Conservation (phyloP, 768 basidiomycete species). For the Sporobolomyces roseus region DNA sequence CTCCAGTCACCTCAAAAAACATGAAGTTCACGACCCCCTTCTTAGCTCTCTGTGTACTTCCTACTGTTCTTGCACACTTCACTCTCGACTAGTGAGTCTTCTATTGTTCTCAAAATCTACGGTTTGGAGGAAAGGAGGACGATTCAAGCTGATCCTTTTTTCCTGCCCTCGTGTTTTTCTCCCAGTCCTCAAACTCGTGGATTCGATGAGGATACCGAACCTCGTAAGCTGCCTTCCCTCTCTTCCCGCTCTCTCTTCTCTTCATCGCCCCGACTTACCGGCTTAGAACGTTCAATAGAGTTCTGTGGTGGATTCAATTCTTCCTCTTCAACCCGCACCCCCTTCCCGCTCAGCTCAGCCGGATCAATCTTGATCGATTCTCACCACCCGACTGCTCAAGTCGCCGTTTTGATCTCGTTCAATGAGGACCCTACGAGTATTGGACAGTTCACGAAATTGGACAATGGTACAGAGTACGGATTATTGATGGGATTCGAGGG, state of each 20-base stretch:
- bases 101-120: neutral
- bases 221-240: conserved; percentile 57
- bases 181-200: conserved; percentile 65
- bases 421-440: conserved; percentile 61
- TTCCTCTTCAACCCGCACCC: conserved; percentile 58
- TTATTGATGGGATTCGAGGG: conserved; percentile 51
- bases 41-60: too few species aligned
- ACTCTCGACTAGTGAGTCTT: conserved; percentile 59
- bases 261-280: too few species aligned
- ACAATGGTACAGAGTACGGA: conserved; percentile 50
- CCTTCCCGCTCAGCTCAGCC: conserved; percentile 64
- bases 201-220: conserved; percentile 58
- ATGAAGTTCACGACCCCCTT: too few species aligned
- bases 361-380: conserved; percentile 60
- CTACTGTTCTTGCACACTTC: conserved; percentile 67
- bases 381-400: conserved; percentile 63
- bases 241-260: neutral
- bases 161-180: neutral
- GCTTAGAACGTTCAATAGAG: conserved; percentile 6
- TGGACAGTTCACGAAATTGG: conserved; percentile 58
- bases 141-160: neutral
- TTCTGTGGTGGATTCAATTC: conserved; percentile 61
- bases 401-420: conserved; percentile 54
- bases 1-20: too few species aligned
- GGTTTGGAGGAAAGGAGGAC: neutral